A percentile compares a stretch with the other conserved stretches of the same genome.
Evolutionary conservation across 2,329 filamentous ascomycete species (phyloP).

Genomic region (Sclerotinia subarctica): DNA sequence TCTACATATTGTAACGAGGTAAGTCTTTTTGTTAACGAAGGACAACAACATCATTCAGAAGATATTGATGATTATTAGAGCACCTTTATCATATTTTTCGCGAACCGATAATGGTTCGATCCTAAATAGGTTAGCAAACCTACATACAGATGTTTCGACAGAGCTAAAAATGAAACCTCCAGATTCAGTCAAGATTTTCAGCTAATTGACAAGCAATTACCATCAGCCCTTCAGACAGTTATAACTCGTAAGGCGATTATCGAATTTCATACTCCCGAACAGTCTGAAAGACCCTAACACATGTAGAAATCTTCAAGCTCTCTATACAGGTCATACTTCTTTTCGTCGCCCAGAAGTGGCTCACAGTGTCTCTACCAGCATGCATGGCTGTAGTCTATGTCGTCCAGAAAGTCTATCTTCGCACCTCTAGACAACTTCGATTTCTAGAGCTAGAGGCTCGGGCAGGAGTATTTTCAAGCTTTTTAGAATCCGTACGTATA

Average conservation of each 20-base stretch:
- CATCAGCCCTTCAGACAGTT: constrained; percentile 38
- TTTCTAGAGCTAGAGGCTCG: constrained; percentile 61
- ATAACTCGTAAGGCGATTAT: constrained; percentile 36
- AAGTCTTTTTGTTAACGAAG: constrained; percentile 28
- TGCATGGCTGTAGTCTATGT: constrained; percentile 47
- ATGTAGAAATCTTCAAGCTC: constrained; percentile 29
- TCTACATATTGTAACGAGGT: constrained; percentile 35
- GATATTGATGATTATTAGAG: constrained; percentile 4
- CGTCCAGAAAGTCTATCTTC: constrained; percentile 56
- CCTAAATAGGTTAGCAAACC: constrained; percentile 41
- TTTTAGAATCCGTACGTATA: constrained; percentile 41
- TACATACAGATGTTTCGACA: not conserved
- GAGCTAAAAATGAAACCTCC: constrained; percentile 15
- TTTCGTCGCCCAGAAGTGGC: constrained; percentile 45
- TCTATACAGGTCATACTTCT: constrained; percentile 50
- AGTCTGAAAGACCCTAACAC: not conserved
- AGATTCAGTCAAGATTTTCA: constrained; percentile 30
- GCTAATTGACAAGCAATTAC: constrained; percentile 25
- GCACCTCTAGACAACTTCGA: constrained; percentile 58
- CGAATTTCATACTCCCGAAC: not conserved
- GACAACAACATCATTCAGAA: not conserved
- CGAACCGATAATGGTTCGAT: constrained; percentile 43
- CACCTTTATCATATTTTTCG: constrained; percentile 40
- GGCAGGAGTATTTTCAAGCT: constrained; percentile 46
- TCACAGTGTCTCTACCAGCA: constrained; percentile 46